Percentiles rank a stretch among this genome's conserved stretches.
Conservation (phyloP, 2,329 filamentous ascomycete species). For the Graphilbum sp. region DNA sequence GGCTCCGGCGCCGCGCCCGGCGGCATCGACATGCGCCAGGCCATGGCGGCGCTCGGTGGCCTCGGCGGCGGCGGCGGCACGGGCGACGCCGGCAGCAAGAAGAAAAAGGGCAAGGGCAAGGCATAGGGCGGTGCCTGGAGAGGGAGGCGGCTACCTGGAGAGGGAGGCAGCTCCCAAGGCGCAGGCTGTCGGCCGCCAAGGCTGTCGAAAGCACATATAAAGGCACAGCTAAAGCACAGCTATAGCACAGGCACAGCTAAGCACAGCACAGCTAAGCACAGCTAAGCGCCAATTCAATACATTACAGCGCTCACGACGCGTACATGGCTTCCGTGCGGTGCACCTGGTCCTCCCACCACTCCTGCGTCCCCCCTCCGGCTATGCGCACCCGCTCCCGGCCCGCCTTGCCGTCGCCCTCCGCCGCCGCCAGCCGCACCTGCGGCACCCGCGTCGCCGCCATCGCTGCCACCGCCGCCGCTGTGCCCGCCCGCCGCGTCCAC, state of each 20-base stretch:
- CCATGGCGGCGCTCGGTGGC: slow-evolving; percentile 9
- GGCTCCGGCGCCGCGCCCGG: slow-evolving; percentile 13
- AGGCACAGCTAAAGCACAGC: no score
- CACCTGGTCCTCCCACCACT: slow-evolving; percentile 39
- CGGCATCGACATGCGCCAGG: slow-evolving; percentile 3
- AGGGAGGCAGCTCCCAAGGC: no score
- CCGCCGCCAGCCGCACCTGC: slow-evolving; percentile 31
- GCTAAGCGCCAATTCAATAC: neutral
- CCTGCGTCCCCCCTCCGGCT: slow-evolving; percentile 23
- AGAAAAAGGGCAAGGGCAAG: slow-evolving; percentile 16
- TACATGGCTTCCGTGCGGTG: slow-evolving; percentile 12
- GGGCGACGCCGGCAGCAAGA: slow-evolving; percentile 6
- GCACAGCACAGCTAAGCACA: no score
- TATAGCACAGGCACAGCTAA: no score
- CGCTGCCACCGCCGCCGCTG: slow-evolving; percentile 6
- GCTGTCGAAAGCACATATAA: no score
- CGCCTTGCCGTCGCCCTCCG: slow-evolving; percentile 27
- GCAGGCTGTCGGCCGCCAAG: no score
- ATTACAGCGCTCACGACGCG: neutral
- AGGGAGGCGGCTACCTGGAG: no score
- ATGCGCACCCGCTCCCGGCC: slow-evolving; percentile 25
- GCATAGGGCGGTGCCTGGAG: slow-evolving; percentile 5
- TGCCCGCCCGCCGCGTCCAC: slow-evolving; percentile 24
- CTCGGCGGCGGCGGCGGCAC: slow-evolving; percentile 13
- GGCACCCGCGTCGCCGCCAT: slow-evolving; percentile 17